Evolutionary conservation across 2,329 filamentous ascomycete species (phyloP).

Genomic region (Penicillium sp.): DNA sequence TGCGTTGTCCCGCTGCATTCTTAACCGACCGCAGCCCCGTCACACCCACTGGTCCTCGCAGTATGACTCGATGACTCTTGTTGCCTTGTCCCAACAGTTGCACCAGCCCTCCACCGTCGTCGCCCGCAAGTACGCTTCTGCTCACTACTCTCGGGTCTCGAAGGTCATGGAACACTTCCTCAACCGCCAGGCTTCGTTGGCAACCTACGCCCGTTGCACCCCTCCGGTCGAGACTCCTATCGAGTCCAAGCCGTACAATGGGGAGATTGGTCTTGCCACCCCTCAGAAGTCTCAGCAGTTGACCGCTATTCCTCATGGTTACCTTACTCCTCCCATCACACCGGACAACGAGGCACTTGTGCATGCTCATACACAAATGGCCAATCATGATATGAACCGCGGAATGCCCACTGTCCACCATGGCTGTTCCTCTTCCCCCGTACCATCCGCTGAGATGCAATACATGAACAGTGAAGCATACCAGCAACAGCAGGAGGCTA

Average conservation of each 20-base stretch:
- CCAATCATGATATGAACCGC: conserved; percentile 35
- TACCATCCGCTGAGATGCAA: conserved; percentile 36
- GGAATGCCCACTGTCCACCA: conserved; percentile 25
- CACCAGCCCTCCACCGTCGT: conserved; percentile 66
- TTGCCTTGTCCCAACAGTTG: conserved; percentile 63
- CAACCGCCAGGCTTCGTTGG: conserved; percentile 58
- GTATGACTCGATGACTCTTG: conserved; percentile 53
- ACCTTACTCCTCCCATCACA: conserved; percentile 50
- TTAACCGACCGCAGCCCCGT: conserved; percentile 73
- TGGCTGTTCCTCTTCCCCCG: conserved; percentile 40
- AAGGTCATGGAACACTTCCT: conserved; percentile 66
- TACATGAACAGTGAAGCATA: conserved; percentile 39
- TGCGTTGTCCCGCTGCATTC: conserved; percentile 80
- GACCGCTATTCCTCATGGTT: conserved; percentile 40
- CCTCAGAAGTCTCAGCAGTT: conserved; percentile 42
- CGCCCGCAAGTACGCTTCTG: conserved; percentile 65
- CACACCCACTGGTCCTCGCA: conserved; percentile 70
- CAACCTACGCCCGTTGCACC: conserved; percentile 44
- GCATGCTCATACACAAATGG: conserved; percentile 31
- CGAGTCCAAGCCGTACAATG: conserved; percentile 42
- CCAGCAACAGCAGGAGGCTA: conserved; percentile 30
- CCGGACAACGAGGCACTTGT: conserved; percentile 45
- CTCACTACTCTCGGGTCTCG: conserved; percentile 64
- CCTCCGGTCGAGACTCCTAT: conserved; percentile 40
- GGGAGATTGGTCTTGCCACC: conserved; percentile 43